Evolutionary conservation across 2,329 filamentous ascomycete genomes (phyloP).

Genomic region (Epicoccum sorghinum): DNA sequence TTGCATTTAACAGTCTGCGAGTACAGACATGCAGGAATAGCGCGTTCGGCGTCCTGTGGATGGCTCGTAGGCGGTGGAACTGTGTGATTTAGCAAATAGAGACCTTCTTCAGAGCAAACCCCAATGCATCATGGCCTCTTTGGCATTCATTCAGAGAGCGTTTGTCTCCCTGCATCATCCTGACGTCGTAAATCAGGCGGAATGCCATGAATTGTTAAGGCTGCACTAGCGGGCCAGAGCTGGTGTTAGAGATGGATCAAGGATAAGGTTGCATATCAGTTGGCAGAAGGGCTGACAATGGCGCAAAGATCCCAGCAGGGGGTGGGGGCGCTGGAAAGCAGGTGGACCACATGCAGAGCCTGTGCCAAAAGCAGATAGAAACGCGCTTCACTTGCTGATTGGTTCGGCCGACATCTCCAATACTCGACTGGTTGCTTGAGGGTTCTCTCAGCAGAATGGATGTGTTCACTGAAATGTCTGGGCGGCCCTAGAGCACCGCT

Average conservation of each 20-base stretch:
- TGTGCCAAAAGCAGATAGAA: constrained; percentile 10
- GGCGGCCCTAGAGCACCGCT: background rate
- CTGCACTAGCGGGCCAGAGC: too few species aligned
- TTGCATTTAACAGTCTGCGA: background rate
- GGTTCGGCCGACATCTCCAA: background rate
- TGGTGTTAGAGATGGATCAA: too few species aligned
- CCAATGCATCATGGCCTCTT: background rate
- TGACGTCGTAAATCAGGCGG: background rate
- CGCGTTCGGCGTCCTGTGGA: background rate
- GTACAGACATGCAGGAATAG: background rate
- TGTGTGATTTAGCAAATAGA: background rate
- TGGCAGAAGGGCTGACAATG: background rate
- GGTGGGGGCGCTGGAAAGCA: background rate
- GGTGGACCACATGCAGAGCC: constrained; percentile 6
- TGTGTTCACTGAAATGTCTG: background rate
- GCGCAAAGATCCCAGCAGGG: background rate
- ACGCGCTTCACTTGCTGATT: constrained; percentile 4
- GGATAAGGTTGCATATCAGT: background rate
- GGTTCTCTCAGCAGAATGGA: constrained; percentile 7
- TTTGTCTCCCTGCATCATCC: background rate
- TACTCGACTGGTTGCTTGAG: background rate
- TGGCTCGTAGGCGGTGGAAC: background rate
- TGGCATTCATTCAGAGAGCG: background rate
- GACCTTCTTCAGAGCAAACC: background rate
- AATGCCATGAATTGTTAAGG: too few species aligned